These are phyloP conservation scores for Saccharomycopsis sp. DNA, from an alignment of 805 yeast genomes.

Conservation along the genomic window DNA sequence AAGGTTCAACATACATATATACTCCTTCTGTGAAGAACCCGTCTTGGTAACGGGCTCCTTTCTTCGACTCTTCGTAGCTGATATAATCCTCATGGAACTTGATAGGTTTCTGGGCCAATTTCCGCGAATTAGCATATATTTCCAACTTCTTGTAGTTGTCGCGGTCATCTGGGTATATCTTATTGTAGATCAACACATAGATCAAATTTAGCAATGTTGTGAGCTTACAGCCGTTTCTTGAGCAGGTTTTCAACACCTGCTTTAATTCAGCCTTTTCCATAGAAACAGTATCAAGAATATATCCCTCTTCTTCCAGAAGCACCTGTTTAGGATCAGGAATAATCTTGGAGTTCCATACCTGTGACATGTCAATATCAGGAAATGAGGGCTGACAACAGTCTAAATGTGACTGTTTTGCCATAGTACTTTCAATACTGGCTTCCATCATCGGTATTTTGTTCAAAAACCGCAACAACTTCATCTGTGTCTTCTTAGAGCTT, in stretches of 20 bases:
- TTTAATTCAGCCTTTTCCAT: neutral
- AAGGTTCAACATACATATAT: slow-evolving; percentile 3
- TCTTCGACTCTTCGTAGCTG: neutral
- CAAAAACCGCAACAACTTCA: neutral
- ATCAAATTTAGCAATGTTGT: neutral
- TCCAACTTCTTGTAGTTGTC: slow-evolving; percentile 6
- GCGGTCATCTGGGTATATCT: neutral
- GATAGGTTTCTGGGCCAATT: neutral
- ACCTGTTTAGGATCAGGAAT: neutral
- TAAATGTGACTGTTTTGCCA: neutral
- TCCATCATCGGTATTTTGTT: neutral
- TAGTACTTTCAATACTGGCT: neutral
- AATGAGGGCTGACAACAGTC: neutral
- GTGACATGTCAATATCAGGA: neutral
- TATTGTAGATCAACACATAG: neutral
- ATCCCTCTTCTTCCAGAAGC: neutral
- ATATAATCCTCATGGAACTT: neutral
- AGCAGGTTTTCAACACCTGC: neutral
- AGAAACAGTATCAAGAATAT: neutral
- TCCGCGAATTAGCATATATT: slow-evolving; percentile 1
- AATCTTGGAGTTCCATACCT: neutral
- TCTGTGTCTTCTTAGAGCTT: neutral
- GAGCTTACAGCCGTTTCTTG: neutral
- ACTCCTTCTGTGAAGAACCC: slow-evolving; percentile 4
- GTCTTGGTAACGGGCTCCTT: neutral